These are phyloP conservation scores for Pythium vanterpoolii DNA, from an alignment of 352 stramenopile species.

Conservation along the genomic window DNA sequence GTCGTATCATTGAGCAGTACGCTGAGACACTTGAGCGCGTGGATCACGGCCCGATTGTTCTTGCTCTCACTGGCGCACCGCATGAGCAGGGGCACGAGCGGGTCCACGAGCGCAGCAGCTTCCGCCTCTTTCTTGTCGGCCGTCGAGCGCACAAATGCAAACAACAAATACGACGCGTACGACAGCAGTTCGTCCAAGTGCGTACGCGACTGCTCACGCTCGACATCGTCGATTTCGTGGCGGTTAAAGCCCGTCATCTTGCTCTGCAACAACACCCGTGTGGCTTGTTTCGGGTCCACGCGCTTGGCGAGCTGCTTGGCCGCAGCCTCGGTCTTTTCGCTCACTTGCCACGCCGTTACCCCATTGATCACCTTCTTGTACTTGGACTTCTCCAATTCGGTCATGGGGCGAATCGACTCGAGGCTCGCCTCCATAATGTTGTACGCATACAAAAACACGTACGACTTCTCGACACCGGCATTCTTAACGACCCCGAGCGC, in stretches of 20 bases:
- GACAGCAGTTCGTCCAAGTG: conserved; percentile 85
- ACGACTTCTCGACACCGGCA: conserved; percentile 74
- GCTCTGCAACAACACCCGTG: conserved; percentile 54
- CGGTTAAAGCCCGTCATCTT: conserved; percentile 84
- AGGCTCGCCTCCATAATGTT: conserved; percentile 80
- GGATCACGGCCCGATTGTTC: conserved; percentile 89
- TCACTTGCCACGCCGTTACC: conserved; percentile 66
- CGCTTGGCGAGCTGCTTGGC: conserved; percentile 59
- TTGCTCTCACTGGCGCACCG: conserved; percentile 89
- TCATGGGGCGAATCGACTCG: conserved; percentile 60
- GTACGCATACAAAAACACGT: conserved; percentile 83
- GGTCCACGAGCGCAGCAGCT: conserved; percentile 77
- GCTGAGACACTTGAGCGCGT: conserved; percentile 92
- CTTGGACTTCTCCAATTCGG: conserved; percentile 62
- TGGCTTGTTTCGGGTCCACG: conserved; percentile 47
- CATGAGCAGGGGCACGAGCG: conserved; percentile 90
- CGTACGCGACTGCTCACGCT: conserved; percentile 41
- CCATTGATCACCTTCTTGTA: conserved; percentile 36
- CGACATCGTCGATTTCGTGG: conserved; percentile 46
- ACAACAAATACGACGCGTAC: conserved; percentile 79
- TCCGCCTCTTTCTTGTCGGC: conserved; percentile 20
- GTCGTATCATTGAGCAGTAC: conserved; percentile 85
- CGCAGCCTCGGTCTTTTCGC: conserved; percentile 67
- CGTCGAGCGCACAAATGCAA: conserved; percentile 49
- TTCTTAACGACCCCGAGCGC: conserved; percentile 83